phyloP scores from a whole-genome alignment of 441 rosid species.

The Kokia cookei region DNA sequence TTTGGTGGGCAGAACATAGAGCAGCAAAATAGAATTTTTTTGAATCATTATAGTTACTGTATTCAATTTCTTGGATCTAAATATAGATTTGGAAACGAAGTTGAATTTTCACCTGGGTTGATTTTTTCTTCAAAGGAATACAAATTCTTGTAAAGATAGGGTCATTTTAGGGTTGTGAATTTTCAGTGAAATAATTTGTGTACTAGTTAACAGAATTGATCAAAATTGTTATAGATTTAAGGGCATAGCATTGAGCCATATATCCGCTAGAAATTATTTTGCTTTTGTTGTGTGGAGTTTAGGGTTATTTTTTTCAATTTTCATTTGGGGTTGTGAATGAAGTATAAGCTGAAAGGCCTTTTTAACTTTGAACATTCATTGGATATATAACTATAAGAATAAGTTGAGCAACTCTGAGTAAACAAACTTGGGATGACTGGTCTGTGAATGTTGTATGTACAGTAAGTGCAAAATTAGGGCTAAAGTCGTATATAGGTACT shows the following conservation, averaged over 20 bases:
- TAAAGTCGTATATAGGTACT: neutral
- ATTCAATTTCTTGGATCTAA: neutral
- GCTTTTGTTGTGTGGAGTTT: neutral
- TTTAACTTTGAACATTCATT: neutral
- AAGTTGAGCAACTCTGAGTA: neutral
- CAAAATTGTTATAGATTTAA: neutral
- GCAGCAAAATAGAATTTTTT: neutral
- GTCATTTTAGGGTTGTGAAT: neutral
- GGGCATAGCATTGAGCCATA: neutral
- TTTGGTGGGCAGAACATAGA: neutral
- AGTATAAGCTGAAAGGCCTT: neutral
- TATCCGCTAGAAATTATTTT: neutral
- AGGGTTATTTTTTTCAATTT: neutral
- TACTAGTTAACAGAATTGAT: neutral
- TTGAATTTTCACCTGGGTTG: neutral
- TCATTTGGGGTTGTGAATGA: neutral
- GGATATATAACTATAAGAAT: neutral
- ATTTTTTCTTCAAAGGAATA: neutral
- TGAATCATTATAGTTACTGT: neutral
- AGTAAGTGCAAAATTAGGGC: neutral
- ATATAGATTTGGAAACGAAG: neutral
- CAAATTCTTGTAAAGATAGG: neutral
- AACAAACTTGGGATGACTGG: neutral
- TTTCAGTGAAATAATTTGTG: neutral
- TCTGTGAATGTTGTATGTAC: neutral